Evolutionary conservation across 139 green algal genomes (phyloP).

Genomic region (Tetratostichococcus sp.): DNA sequence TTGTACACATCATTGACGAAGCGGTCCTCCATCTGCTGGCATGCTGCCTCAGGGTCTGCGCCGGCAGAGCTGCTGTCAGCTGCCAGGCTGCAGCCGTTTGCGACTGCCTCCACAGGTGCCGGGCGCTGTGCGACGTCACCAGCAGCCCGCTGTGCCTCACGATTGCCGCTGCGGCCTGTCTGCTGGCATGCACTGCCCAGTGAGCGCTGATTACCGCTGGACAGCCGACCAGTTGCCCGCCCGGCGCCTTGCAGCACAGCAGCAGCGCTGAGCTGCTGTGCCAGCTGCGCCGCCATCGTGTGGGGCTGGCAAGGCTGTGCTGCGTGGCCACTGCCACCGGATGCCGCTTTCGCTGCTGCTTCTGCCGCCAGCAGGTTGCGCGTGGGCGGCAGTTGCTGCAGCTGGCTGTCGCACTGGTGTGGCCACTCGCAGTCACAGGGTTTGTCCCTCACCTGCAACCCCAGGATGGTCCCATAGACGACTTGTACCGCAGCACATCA

Average conservation of each 20-base stretch:
- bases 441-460: slow-evolving; percentile 43
- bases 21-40: slow-evolving; percentile 44
- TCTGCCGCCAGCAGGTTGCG: slow-evolving; percentile 27
- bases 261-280: no score
- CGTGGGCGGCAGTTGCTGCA: slow-evolving; percentile 60
- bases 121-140: no score
- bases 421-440: slow-evolving; percentile 80
- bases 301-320: no score
- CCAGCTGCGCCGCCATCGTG: no score
- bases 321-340: not conserved
- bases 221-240: no score
- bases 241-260: no score
- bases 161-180: no score
- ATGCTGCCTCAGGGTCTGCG: not conserved
- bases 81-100: not conserved
- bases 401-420: slow-evolving; percentile 84
- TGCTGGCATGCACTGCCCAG: no score
- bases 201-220: no score
- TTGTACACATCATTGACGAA: slow-evolving; percentile 92
- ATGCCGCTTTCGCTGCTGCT: not conserved
- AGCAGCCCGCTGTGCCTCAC: no score
- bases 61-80: not conserved
- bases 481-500: not conserved
- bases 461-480: not conserved
- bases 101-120: not conserved